Base-by-base conservation (phyloP, 2,329 filamentous ascomycete species). In the Cladosporium sp. region DNA sequence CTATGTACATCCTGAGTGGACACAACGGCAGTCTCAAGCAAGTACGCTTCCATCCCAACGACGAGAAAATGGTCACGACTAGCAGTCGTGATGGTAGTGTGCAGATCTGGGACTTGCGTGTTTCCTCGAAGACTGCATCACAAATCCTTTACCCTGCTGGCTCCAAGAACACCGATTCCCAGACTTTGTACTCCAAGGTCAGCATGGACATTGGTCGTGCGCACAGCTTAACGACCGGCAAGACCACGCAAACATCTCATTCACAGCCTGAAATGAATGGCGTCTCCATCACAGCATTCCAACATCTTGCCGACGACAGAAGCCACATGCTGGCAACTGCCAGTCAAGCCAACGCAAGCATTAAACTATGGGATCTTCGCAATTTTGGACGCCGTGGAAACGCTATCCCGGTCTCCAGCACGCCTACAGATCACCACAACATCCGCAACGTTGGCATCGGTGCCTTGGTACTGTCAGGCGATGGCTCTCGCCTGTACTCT, bases 361-460 rank as follows among this genome's bases (percentile, higher is more conserved):
- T 99, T 64, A 95, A 92, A 65, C 76, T 99, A 4, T 99, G 93
- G 93, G 93, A 99, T 69, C 85, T 96, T 43, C 86, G 93, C 15
- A 60, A 62, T 44, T 56, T 60, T 8, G 56, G 61, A 20, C 53
- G 59, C 20, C 50, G 60, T 11, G 47, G 48, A 11, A 51, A 43
- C 13, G 75, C 80, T 41, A 80, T 82, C 0, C 86, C 92, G 1
- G 71, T 96, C 1, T 85, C 91, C 1, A 80, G 78, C 7, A 95
- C 90, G 1, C 73, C 79, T 7, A 80, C 87, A 44, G 89, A 90
- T 0, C 76, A 84, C 37, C 85, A 81, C 44, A 91, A 96, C 66
- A 74, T 74, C 51, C 84, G 93, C 29, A 84, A 89, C 43, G 97
- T 91, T 65, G 93, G 92, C 45, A 83, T 97, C 62, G 93, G 87